Conservation (phyloP, 768 basidiomycete genomes). For the Stropharia rugosoannulata region DNA sequence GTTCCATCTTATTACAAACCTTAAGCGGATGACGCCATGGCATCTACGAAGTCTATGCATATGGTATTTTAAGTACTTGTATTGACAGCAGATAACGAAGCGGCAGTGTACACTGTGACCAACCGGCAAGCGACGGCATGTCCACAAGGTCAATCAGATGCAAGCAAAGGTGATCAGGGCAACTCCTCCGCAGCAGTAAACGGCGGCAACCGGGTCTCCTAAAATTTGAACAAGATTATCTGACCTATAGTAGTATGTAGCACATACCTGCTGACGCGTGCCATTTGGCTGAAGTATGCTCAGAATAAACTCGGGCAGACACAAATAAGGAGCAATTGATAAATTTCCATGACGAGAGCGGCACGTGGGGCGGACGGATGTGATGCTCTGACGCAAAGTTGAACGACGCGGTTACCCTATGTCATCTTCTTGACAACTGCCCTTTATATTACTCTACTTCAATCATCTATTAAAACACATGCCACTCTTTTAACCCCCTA, state of each 20-base stretch:
- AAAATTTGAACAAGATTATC: too few relatives aligned
- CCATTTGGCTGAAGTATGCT: too few relatives aligned
- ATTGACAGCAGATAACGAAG: background rate
- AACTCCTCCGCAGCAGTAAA: background rate
- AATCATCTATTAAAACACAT: background rate
- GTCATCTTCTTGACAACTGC: constrained; percentile 1
- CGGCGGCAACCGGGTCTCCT: background rate
- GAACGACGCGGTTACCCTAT: background rate
- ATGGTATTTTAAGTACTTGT: background rate
- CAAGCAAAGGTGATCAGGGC: background rate
- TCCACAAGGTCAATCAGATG: constrained; percentile 2
- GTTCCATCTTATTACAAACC: too few relatives aligned
- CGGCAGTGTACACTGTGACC: background rate
- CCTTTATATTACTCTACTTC: background rate
- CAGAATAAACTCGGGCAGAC: too few relatives aligned
- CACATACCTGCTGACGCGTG: too few relatives aligned
- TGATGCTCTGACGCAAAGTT: background rate
- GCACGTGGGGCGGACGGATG: background rate
- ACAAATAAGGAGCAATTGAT: background rate
- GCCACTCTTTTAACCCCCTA: constrained; percentile 4
- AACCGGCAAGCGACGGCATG: background rate
- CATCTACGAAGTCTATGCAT: background rate
- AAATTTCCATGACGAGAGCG: background rate
- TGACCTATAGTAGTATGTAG: too few relatives aligned
- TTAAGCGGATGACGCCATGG: too few relatives aligned